Evolutionary conservation across 495 filamentous ascomycete genomes (phyloP).

Genomic region (Neurospora sp.): DNA sequence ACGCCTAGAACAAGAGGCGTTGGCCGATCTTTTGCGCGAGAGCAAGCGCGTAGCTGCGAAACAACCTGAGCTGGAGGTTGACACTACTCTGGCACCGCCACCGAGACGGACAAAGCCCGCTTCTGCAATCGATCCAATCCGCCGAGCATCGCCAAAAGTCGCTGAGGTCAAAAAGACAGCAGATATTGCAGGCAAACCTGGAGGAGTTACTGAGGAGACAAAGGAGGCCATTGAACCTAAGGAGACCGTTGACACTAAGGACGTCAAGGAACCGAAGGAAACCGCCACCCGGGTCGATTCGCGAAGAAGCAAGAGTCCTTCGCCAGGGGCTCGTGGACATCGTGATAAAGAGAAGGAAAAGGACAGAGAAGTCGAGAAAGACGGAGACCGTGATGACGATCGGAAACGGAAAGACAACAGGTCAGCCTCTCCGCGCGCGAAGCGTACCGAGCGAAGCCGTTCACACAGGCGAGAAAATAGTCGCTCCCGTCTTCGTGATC

Average conservation of each 20-base stretch:
- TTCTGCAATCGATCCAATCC: conserved; percentile 46
- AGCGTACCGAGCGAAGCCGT: conserved; percentile 15
- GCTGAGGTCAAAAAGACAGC: conserved; percentile 27
- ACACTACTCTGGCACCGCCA: conserved; percentile 41
- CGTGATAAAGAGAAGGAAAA: conserved; percentile 20
- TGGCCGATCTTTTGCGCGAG: conserved; percentile 44
- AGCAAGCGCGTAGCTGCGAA: conserved; percentile 36
- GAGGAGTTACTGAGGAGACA: conserved; percentile 6
- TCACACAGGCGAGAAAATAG: conserved; percentile 14
- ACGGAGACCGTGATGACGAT: conserved; percentile 14
- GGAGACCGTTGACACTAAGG: conserved; percentile 14
- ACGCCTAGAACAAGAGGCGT: conserved; percentile 42
- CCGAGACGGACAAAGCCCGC: conserved; percentile 40
- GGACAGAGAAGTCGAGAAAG: conserved; percentile 23
- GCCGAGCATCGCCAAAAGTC: conserved; percentile 32
- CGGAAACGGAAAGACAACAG: conserved; percentile 14
- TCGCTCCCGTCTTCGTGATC: conserved; percentile 19
- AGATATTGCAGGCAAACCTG: conserved; percentile 11
- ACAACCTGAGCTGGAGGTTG: conserved; percentile 42
- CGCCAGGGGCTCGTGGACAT: conserved; percentile 17
- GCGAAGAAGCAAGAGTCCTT: conserved; percentile 25
- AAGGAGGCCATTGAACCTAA: conserved; percentile 15
- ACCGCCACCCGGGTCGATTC: conserved; percentile 18
- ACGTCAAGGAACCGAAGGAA: conserved; percentile 16
- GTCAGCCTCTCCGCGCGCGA: conserved; percentile 15